A percentile compares a stretch with the other conserved stretches of the same genome.
Evolutionary conservation across 345 rosid genomes (phyloP).

Genomic region (Eucalyptus microcorys): DNA sequence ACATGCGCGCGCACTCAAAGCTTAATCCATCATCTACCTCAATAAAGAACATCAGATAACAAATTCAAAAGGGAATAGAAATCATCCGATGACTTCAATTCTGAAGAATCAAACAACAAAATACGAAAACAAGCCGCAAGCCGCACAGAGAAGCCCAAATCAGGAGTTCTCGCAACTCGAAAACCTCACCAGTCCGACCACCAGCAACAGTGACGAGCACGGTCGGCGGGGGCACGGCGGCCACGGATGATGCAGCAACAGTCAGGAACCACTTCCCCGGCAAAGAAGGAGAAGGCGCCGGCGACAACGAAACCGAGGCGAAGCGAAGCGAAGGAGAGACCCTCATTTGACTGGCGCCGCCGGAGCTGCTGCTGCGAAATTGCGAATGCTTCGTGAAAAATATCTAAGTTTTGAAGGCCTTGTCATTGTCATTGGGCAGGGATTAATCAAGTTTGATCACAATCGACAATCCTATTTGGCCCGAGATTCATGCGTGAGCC

Average conservation of each 20-base stretch:
- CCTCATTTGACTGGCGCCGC: neutral
- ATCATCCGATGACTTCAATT: neutral
- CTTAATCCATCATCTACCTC: neutral
- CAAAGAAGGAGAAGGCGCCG: neutral
- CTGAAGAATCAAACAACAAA: neutral
- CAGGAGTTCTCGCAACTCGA: neutral
- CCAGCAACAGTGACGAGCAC: slow-evolving; percentile 76
- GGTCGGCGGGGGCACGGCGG: slow-evolving; percentile 19
- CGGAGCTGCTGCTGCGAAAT: neutral
- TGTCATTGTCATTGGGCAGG: no score
- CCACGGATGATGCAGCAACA: slow-evolving; percentile 7
- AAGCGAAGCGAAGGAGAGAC: neutral
- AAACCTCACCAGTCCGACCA: slow-evolving; percentile 51
- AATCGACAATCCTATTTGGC: no score
- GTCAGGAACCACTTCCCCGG: neutral
- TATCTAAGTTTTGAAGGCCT: no score
- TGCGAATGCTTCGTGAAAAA: neutral
- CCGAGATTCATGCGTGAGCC: no score
- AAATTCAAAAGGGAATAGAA: neutral
- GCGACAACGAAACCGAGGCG: neutral
- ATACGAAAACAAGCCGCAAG: neutral
- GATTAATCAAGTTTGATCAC: no score
- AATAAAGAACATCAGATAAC: neutral
- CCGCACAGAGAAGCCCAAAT: neutral
- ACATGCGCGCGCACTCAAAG: neutral